Percentiles rank a stretch among this genome's conserved stretches.
Evolutionary conservation across 2,329 filamentous ascomycete genomes (phyloP).

Genomic region (Penicillium sp.): DNA sequence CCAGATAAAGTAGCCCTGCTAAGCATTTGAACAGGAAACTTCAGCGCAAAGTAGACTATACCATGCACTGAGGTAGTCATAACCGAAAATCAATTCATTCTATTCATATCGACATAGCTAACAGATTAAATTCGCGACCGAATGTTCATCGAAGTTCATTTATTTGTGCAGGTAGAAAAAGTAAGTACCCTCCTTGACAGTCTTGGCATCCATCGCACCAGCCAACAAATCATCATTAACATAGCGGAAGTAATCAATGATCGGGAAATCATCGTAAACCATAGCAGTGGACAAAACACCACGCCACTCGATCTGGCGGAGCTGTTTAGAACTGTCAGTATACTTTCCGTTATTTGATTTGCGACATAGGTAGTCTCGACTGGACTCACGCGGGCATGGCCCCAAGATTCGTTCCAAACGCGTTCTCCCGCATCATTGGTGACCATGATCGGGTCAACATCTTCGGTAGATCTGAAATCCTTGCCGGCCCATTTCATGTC

Average conservation of each 20-base stretch:
- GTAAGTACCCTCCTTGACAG: slow-evolving; percentile 2
- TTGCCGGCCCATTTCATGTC: slow-evolving; percentile 12
- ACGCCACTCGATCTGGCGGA: slow-evolving; percentile 19
- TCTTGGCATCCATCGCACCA: slow-evolving; percentile 23
- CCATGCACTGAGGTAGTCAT: too few species aligned
- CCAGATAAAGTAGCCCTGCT: too few species aligned
- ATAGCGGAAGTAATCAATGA: slow-evolving; percentile 25
- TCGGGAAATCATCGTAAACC: slow-evolving; percentile 21
- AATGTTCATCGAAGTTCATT: neutral
- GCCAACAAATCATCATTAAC: slow-evolving; percentile 16
- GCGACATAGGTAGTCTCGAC: neutral
- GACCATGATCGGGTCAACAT: slow-evolving; percentile 13
- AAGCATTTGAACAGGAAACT: too few species aligned
- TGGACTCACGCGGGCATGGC: slow-evolving; percentile 12
- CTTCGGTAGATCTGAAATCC: slow-evolving; percentile 12
- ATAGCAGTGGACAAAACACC: slow-evolving; percentile 17
- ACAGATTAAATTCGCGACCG: too few species aligned
- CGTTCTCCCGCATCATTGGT: slow-evolving; percentile 5
- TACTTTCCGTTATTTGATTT: neutral
- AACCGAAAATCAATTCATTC: too few species aligned
- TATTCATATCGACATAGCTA: too few species aligned
- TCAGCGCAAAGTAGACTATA: too few species aligned
- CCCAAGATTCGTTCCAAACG: slow-evolving; percentile 9
- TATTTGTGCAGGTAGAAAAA: slow-evolving; percentile 17
- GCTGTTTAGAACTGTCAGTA: neutral